phyloP scores from a whole-genome alignment of 1,139 yeast genomes.

The Blastobotrys aristatus region DNA sequence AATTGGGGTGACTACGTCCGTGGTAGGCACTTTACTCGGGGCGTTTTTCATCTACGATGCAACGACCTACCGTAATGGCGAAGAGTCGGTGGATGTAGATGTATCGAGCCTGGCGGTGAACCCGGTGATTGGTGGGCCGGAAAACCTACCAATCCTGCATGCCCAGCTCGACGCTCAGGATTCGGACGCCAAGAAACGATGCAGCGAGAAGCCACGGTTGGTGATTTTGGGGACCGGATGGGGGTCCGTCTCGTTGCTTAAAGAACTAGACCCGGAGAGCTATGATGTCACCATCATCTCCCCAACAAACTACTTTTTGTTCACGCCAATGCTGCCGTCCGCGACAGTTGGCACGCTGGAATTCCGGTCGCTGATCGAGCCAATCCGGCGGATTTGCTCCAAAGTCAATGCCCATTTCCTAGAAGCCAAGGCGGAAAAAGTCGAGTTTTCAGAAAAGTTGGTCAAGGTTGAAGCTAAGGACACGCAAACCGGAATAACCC shows the following conservation, averaged over 20 bases:
- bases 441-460: slow-evolving; percentile 47
- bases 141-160: slow-evolving; percentile 53
- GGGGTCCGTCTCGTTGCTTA: slow-evolving; percentile 42
- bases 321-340: slow-evolving; percentile 55
- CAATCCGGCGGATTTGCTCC: slow-evolving; percentile 47
- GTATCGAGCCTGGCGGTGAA: slow-evolving; percentile 48
- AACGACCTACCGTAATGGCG: slow-evolving; percentile 42
- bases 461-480: slow-evolving; percentile 47
- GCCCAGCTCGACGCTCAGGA: slow-evolving; percentile 52
- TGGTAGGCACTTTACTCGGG: slow-evolving; percentile 23
- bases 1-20: slow-evolving; percentile 23
- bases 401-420: slow-evolving; percentile 50
- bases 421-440: slow-evolving; percentile 51
- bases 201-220: slow-evolving; percentile 46
- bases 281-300: slow-evolving; percentile 58
- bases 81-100: slow-evolving; percentile 35
- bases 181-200: slow-evolving; percentile 37
- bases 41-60: slow-evolving; percentile 57
- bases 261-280: slow-evolving; percentile 43
- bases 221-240: slow-evolving; percentile 59
- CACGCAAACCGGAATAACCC: slow-evolving; percentile 36
- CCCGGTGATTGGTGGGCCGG: slow-evolving; percentile 62
- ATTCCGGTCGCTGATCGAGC: slow-evolving; percentile 52
- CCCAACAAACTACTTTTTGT: slow-evolving; percentile 55
- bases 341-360: slow-evolving; percentile 57